phyloP scores from a whole-genome alignment of 768 basidiomycete genomes.

The Tremella yokohamensis region DNA sequence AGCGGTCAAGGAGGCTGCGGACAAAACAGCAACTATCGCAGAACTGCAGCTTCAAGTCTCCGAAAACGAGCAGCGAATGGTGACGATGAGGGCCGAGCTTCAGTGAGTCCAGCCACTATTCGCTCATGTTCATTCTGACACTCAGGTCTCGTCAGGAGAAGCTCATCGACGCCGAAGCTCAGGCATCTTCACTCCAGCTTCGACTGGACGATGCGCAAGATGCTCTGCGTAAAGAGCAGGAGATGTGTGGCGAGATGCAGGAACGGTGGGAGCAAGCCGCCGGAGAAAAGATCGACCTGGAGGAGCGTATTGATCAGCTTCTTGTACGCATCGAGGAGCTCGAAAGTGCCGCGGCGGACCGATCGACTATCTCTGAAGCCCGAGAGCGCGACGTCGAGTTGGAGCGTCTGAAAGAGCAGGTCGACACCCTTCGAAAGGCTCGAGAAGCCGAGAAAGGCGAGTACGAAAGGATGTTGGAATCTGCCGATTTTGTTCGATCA shows the following conservation, averaged over 20 bases:
- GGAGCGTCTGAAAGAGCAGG: slow-evolving; percentile 26
- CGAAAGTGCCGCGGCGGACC: slow-evolving; percentile 32
- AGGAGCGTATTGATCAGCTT: slow-evolving; percentile 10
- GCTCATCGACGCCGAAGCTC: neutral
- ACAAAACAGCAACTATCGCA: neutral
- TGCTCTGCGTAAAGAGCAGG: slow-evolving; percentile 1
- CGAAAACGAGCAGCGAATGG: neutral
- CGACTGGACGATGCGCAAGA: slow-evolving; percentile 20
- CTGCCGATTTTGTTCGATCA: neutral
- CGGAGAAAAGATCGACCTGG: slow-evolving; percentile 11
- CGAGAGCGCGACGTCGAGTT: slow-evolving; percentile 34
- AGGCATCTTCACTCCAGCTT: slow-evolving; percentile 7
- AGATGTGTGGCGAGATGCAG: slow-evolving; percentile 23
- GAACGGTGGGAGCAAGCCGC: slow-evolving; percentile 21
- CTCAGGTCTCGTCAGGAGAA: neutral
- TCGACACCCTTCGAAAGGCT: slow-evolving; percentile 7
- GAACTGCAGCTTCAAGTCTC: neutral
- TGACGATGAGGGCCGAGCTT: neutral
- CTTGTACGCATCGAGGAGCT: slow-evolving; percentile 23
- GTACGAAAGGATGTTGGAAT: slow-evolving; percentile 14
- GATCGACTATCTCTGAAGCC: slow-evolving; percentile 43
- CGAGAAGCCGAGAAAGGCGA: slow-evolving; percentile 6
- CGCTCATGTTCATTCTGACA: neutral
- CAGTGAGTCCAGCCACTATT: slow-evolving; percentile 3
- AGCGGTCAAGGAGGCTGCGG: neutral